Evolutionary conservation across 768 basidiomycete genomes (phyloP), one percentile per base, ranked within the genome.

Genomic region (Lentinus brumalis): DNA sequence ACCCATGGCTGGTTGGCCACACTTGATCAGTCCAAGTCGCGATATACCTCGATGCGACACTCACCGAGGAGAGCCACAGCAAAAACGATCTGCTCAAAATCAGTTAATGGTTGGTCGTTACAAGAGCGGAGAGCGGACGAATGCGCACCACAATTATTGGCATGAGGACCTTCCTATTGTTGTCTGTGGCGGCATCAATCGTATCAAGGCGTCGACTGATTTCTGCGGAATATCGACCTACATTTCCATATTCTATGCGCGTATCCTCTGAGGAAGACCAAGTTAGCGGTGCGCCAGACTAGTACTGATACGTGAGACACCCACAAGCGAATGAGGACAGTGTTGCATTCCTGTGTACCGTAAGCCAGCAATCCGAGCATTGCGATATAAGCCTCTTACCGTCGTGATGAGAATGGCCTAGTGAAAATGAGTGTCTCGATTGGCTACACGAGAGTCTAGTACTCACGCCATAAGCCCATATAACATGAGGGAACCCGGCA

Each of bases 201-300:
- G 21, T 21, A 7, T 21, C 12, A 6, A 12, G 44, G 39, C 3
- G n/a, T 11, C 3, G 7, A 8, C 21, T 26, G 21, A 3, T 26
- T 2, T 18, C 38, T 5, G 18, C 21, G 26, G 11, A 38, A 46
- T 5, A 26, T 30, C 10, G 40, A 38, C 53, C 18, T 39, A 61
- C 60, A 56, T 30, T 35, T 50, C 60, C 60, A 61, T 41, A 61
- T 61, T 50, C 54, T 56, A 30, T 61, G 56, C 11, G 60, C 60
- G 11, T 56, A 61, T 21, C 60, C 60, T 21, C 60, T 61, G 41
- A 10, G n/a, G 29, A 49, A 15, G 32, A n/a, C 12, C 10, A 10
- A 26, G 39, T 21, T 2, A 41, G 46, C 16, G n/a, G 16, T 35
- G 35, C 11, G 11, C 7, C 35, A 10, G 2, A 11, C 18, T 5